Evolutionary conservation across 495 filamentous ascomycete genomes (phyloP), one percentile per base, ranked within the genome.

Genomic region (Penicillium samsonianum): DNA sequence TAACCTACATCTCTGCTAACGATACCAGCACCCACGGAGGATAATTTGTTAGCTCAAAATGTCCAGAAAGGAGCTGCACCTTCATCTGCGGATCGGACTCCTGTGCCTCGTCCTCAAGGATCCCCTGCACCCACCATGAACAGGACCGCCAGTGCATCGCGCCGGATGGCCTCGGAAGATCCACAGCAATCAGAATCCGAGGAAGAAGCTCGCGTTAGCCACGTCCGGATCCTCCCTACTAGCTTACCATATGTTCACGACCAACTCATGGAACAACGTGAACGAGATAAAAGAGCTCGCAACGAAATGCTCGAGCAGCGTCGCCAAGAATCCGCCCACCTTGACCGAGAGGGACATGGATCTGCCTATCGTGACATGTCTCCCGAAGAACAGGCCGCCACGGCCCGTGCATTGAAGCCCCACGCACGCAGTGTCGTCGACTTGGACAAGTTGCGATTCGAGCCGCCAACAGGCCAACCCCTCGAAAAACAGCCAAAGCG

Each of bases 161-260:
- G 61, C 17, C 74, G 71, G 20, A 55, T 61, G 19, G 50, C 56
- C 0, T 58, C 65, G 23, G 65, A 73, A 47, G 64, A 73, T 19
- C 42, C 67, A 4, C 65, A 63, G 23, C 63, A 67, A 37, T 46
- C 47, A 10, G 72, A 76, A 7, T 23, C 60, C 3, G 75, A 74
- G 12, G 69, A 71, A 17, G 37, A 62, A 23, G 52, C 65, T 14
- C 73, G 77, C 54, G 80, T 89, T 33, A 93, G 85, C 72, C 92
- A 91, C 59, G 89, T 98, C 45, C 88, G 89, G 58, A 89, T 98
- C 41, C 77, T 98, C 17, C 91, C 95, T 5, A 95, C 89, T 53
- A 95, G 90, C 71, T 72, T 98, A 49, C 90, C 94, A 4, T 85
- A 89, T 14, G 96, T 94, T 49, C 95, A 98, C 68, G 85, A 84